Evolutionary conservation across 441 rosid genomes (phyloP), one percentile per base, ranked within the genome.

Genomic region (Eutrema salsugineum): DNA sequence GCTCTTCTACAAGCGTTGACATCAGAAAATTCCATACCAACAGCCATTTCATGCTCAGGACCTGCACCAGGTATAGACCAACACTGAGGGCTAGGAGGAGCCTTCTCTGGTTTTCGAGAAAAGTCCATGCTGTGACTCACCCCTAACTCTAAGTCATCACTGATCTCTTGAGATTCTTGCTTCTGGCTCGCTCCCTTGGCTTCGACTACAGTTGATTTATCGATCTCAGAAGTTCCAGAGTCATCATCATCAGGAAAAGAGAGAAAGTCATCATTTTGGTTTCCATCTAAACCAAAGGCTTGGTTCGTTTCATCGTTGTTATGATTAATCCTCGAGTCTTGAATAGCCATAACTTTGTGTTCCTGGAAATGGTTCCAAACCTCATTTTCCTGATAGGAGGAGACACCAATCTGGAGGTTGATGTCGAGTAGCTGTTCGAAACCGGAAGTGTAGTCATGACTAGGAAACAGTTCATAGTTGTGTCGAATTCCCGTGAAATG

Each of bases 1-100:
- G 84, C 88, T 80, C 81, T 82, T 30, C 88, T 80, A 59, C 88
- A 84, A 42, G 83, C 83, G 53, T 77, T 75, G 49, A 79, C 88
- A 64, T 84, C 83, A 63, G 84, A 69, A 56, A 84, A 84, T 62
- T 84, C 83, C 69, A 66, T 81, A 38, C 88, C 88, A 12, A 84
- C 80, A 17, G 56, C 16, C 61, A 84, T 53, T 40, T 77, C 80
- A 70, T 55, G 70, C 58, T 28, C 72, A 36, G 80, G 40, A 32
- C 17, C 57, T 14, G 60, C 64, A 47, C 16, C 38, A 8, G 57
- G 5, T 4, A 51, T 4, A 6, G 79, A 36, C 19, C 76, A 76
- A 12, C 62, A 62, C 28, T 85, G 83, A 63, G 77, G 58, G 66
- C 66, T 50, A 44, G 50, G 43, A 70, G 30, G 77, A 69, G 33